A percentile compares a stretch with the other conserved stretches of the same genome.
Evolutionary conservation across 176 grass and related monocot species (phyloP).

Genomic region (Oryza longistaminata): DNA sequence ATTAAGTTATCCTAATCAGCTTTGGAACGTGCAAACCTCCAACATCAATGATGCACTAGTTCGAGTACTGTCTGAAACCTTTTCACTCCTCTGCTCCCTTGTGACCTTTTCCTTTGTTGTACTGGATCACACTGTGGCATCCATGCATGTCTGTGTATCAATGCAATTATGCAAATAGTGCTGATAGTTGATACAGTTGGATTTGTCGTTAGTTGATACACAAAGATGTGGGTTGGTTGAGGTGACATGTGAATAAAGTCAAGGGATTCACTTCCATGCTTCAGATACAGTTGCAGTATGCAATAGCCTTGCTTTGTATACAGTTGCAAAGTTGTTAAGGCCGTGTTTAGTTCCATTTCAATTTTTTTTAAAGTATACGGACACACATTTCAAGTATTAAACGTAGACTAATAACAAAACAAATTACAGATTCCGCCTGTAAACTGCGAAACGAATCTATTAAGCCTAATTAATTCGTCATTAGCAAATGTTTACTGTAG

Average conservation of each 20-base stretch:
- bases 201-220: neutral
- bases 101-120: constrained; percentile 21
- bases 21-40: constrained; percentile 16
- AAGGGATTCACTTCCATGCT: neutral
- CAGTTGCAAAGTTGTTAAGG: neutral
- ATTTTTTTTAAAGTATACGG: too few relatives aligned
- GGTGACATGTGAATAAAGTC: constrained; percentile 21
- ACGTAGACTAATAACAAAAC: too few relatives aligned
- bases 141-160: neutral
- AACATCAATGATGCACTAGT: constrained; percentile 45
- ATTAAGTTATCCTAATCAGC: constrained; percentile 15
- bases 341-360: too few relatives aligned
- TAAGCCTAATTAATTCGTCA: too few relatives aligned
- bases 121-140: constrained; percentile 9
- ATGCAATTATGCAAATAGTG: neutral
- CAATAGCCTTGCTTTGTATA: neutral
- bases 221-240: neutral
- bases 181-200: constrained; percentile 1
- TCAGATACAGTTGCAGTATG: neutral
- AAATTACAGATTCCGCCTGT: too few relatives aligned
- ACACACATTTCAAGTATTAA: too few relatives aligned
- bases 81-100: neutral
- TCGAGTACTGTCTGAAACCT: constrained; percentile 39
- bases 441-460: too few relatives aligned
- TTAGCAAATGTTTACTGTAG: too few relatives aligned